Base-by-base conservation (phyloP, 176 grass and related monocot genomes). In the Paspalum vaginatum region DNA sequence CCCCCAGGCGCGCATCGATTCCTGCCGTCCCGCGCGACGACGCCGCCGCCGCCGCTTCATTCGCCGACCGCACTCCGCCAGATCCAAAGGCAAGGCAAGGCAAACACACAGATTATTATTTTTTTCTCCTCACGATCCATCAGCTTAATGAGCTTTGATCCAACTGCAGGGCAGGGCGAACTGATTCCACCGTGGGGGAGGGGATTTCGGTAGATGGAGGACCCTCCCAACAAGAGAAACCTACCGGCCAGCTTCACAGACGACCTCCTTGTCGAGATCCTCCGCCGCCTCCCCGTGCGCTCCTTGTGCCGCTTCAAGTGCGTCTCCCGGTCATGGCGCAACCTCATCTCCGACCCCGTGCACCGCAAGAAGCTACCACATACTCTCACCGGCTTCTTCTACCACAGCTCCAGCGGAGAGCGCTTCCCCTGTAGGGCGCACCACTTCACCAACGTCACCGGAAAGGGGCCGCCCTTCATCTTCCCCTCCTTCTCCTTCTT, bases 391-490 rank as follows among this genome's bases (percentile, higher is more conserved):
- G 17, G 64, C 40, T 67, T 67, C 39, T 67, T 66, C 39, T n/a
- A 42, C 63, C 0, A 0, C 0, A 45, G 65, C 43, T 0, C 6
- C 11, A 68, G 11, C 65, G 2, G 18, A 5, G 65, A 68, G 9
- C 42, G 42, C 1, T 14, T 1, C 43, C 65, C 42, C 0, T 1
- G 1, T 0, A 2, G 0, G 5, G 41, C 42, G 0, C 42, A 8
- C 2, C 65, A 46, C 9, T 47, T 68, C 65, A 46, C 65, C 41
- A 68, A 68, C 5, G 11, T 68, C 43, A 68, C 1, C 4, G 42
- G 42, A 14, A 12, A 24, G 14, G 42, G 65, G 42, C 3, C 5
- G 18, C 43, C 65, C 0, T 25, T 21, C 42, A 46, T 46, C 41
- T 46, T 12, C 42, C 63, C 39, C 15, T 66, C 17, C 17, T 38